Base-by-base conservation (phyloP, 148 eudicot genomes). In the Cornus controversa region DNA sequence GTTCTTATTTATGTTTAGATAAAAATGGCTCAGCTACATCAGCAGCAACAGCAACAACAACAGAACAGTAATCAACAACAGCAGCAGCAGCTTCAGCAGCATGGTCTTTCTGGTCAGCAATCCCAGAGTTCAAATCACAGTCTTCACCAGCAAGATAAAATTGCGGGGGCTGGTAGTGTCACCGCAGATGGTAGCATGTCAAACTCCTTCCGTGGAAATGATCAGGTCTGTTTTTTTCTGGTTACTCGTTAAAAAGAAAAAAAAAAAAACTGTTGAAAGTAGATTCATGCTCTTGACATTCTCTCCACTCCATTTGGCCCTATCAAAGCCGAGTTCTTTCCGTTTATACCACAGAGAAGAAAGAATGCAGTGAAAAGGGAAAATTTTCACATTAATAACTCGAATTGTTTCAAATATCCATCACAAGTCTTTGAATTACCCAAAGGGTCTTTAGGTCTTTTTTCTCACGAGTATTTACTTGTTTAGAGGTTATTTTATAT, bases 121-220 rank as follows among this genome's bases (percentile, higher is more conserved):
- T 77, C 88, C 77, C 92, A 87, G 79, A 78, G 80, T 70, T 77
- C 89, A 57, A 89, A 79, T 73, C 87, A 79, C 71, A 85, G 73
- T 78, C 82, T 85, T 69, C 90, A 81, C 80, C 91, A 83, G 82
- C 80, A 81, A 65, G 94, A 91, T 75, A 91, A 84, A 69, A 80
- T 86, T 77, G 81, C 72, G n/a, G 87, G 89, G 64, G 77, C 83
- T 71, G 81, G 87, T 73, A 86, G 87, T 75, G 86, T 85, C 79
- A 50, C 84, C 25, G 84, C 85, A 82, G 92, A 91, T 80, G 92
- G 84, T 80, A 84, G 87, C 79, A 78, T 87, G 87, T 81, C 90
- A 29, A 91, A 91, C 77, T 85, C 90, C 20, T 85, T 75, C 67
- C 89, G 91, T 10, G 90, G 90, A 78, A 91, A 81, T 81, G 92